These are phyloP conservation scores for Achlya hypogyna DNA, from an alignment of 352 stramenopile species.

Conservation along the genomic window DNA sequence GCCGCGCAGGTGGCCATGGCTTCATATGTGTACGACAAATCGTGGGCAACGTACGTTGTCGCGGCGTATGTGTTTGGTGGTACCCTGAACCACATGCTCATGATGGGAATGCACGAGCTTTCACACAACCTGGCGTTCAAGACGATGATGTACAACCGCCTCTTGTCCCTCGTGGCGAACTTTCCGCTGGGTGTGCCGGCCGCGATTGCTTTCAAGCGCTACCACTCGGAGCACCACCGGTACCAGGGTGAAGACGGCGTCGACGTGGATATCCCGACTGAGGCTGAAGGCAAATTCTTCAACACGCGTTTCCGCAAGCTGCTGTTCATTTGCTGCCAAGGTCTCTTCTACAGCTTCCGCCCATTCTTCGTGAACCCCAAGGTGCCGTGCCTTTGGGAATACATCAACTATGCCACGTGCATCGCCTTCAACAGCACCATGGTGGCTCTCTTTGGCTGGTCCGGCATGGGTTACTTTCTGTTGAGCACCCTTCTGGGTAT, in stretches of 20 bases:
- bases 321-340: constrained; percentile 89
- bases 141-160: constrained; percentile 80
- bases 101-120: constrained; percentile 94
- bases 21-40: constrained; percentile 50
- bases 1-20: constrained; percentile 74
- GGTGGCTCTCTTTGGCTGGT: constrained; percentile 65
- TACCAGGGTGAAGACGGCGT: constrained; percentile 91
- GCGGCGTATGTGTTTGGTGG: constrained; percentile 85
- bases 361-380: constrained; percentile 91
- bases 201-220: constrained; percentile 90
- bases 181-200: constrained; percentile 88
- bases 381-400: constrained; percentile 69
- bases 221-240: constrained; percentile 96
- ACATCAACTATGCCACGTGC: constrained; percentile 78
- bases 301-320: constrained; percentile 81
- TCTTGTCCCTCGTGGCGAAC: constrained; percentile 91
- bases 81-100: constrained; percentile 92
- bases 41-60: constrained; percentile 47
- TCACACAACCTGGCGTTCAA: constrained; percentile 95
- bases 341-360: constrained; percentile 90
- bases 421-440: constrained; percentile 82
- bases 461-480: constrained; percentile 89
- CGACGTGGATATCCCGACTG: constrained; percentile 92
- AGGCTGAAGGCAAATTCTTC: constrained; percentile 87
- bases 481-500: constrained; percentile 84